Conservation (phyloP, 1,284 basidiomycete species). For the Ustilago crameri region DNA sequence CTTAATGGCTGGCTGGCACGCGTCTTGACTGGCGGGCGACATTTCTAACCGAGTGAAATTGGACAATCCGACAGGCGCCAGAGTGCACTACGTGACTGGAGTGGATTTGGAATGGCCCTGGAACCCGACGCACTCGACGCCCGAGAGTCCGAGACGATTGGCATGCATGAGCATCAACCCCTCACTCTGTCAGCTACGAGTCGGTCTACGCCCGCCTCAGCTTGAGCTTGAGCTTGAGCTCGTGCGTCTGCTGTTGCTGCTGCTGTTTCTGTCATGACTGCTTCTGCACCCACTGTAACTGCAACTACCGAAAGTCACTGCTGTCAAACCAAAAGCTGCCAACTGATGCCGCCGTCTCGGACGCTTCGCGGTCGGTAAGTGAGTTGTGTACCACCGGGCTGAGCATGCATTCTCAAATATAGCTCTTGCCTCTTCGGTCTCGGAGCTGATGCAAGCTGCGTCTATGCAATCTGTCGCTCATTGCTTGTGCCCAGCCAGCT, state of each 20-base stretch:
- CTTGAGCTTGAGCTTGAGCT: too few species aligned
- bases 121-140: constrained; percentile 40
- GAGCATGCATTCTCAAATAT: not conserved
- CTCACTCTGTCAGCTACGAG: too few species aligned
- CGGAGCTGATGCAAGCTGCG: constrained; percentile 6
- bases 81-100: too few species aligned
- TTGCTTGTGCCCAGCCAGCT: not conserved
- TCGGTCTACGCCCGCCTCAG: too few species aligned
- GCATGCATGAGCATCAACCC: constrained; percentile 27
- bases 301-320: too few species aligned
- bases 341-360: constrained; percentile 8
- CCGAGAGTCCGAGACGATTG: constrained; percentile 46
- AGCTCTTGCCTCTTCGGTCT: constrained; percentile 15
- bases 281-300: not conserved
- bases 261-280: not conserved
- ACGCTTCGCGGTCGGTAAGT: not conserved
- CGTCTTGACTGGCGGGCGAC: constrained; percentile 1
- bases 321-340: not conserved
- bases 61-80: too few species aligned
- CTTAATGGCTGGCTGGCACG: constrained; percentile 7
- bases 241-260: too few species aligned
- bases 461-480: not conserved
- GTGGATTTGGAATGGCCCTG: not conserved
- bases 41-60: too few species aligned
- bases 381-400: constrained; percentile 5